phyloP scores from a whole-genome alignment of 2,329 filamentous ascomycete genomes.

The Raffaelea arxii region DNA sequence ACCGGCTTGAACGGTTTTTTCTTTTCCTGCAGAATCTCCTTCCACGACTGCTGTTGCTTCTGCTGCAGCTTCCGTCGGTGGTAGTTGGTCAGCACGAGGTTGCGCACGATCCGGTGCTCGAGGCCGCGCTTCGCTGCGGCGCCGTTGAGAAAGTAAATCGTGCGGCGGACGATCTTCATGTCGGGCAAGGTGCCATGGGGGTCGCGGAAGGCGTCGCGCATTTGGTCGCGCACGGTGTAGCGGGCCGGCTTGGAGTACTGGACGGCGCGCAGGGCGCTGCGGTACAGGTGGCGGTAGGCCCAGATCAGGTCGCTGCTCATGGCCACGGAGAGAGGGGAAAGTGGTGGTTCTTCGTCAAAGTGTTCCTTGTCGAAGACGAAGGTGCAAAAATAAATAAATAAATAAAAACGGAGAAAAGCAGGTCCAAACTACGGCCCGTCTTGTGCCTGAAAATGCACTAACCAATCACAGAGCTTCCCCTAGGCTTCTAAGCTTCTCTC shows the following conservation, averaged over 20 bases:
- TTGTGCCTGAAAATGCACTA: no score
- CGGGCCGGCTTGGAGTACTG: conserved; percentile 62
- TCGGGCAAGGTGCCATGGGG: conserved; percentile 25
- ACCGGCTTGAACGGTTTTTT: conserved; percentile 5
- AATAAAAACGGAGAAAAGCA: no score
- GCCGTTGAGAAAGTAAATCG: conserved; percentile 58
- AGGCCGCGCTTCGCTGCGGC: conserved; percentile 54
- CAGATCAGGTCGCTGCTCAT: conserved; percentile 37
- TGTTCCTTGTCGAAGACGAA: neutral
- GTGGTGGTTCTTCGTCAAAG: neutral
- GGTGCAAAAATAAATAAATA: neutral
- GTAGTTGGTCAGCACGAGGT: conserved; percentile 45
- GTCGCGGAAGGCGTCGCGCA: conserved; percentile 48
- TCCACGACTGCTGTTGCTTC: conserved; percentile 17
- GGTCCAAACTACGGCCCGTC: no score
- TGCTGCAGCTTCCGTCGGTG: conserved; percentile 22
- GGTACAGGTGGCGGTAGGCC: conserved; percentile 63
- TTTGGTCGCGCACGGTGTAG: conserved; percentile 47
- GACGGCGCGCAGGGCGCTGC: conserved; percentile 57
- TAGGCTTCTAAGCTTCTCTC: no score
- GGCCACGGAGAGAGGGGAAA: neutral
- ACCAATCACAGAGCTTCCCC: neutral
- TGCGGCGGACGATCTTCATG: conserved; percentile 46
- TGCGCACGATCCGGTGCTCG: conserved; percentile 65
- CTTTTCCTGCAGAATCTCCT: neutral